These are phyloP conservation scores for Ascochyta clinopodiicola DNA, from an alignment of 2,329 filamentous ascomycete species.

Conservation along the genomic window DNA sequence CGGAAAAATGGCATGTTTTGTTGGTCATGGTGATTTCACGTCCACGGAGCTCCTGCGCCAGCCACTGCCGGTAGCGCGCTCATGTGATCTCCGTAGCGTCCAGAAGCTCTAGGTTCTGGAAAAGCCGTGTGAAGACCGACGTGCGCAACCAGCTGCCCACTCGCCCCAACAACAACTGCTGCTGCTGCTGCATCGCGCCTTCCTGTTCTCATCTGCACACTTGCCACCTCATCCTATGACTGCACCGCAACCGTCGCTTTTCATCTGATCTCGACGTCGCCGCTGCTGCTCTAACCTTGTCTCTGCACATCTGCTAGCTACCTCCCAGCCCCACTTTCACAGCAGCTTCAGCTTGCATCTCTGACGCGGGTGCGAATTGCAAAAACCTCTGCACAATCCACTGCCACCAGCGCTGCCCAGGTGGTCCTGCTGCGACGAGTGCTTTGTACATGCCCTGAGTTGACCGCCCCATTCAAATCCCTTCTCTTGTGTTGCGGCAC, in stretches of 20 bases:
- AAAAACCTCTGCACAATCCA: slow-evolving; percentile 1
- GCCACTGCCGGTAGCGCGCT: slow-evolving; percentile 18
- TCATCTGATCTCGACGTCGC: slow-evolving; percentile 6
- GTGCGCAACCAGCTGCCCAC: slow-evolving; percentile 16
- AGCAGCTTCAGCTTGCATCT: slow-evolving; percentile 24
- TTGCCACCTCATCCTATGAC: slow-evolving; percentile 23
- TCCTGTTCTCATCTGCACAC: slow-evolving; percentile 19
- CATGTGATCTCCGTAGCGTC: slow-evolving; percentile 6
- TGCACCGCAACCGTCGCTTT: slow-evolving; percentile 16
- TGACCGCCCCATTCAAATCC: slow-evolving; percentile 10
- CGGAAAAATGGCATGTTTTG: slow-evolving; percentile 21
- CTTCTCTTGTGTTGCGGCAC: slow-evolving; percentile 9
- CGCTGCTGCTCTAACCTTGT: slow-evolving; percentile 15
- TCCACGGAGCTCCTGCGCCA: slow-evolving; percentile 9
- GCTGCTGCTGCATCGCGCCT: slow-evolving; percentile 23
- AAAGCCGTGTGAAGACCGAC: slow-evolving; percentile 13
- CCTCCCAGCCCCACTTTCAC: slow-evolving; percentile 14
- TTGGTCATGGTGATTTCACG: slow-evolving; percentile 20
- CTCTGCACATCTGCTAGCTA: slow-evolving; percentile 17
- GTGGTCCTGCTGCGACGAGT: slow-evolving; percentile 13
- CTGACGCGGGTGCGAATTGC: slow-evolving; percentile 5
- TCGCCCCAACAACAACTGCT: slow-evolving; percentile 17
- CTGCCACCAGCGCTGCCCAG: slow-evolving; percentile 10
- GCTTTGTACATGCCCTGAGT: slow-evolving; percentile 12
- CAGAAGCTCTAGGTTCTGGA: slow-evolving; percentile 6